These are phyloP conservation scores for Meripilus lineatus DNA, from an alignment of 1,284 basidiomycete species.

Conservation along the genomic window DNA sequence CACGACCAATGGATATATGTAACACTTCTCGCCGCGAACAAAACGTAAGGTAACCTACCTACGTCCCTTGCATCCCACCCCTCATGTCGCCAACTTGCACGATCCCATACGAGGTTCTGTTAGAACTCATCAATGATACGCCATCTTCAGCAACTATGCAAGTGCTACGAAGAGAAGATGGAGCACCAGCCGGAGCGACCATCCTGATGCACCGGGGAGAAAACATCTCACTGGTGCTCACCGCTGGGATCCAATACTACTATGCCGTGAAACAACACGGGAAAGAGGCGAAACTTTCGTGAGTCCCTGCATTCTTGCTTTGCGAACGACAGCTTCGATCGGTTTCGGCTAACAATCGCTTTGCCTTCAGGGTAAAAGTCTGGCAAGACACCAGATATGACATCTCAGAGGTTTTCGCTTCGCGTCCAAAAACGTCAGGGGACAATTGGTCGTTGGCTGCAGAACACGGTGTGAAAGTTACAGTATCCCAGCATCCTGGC, in stretches of 20 bases:
- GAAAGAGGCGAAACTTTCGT: conserved; percentile 31
- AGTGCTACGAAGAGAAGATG: conserved; percentile 18
- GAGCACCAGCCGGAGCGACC: conserved; percentile 16
- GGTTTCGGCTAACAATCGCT: background rate
- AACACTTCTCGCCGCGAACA: background rate
- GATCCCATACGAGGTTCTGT: conserved; percentile 42
- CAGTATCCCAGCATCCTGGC: no score
- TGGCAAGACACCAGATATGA: conserved; percentile 38
- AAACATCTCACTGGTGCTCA: conserved; percentile 24
- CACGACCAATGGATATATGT: conserved; percentile 1
- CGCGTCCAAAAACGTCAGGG: background rate
- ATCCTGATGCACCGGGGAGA: conserved; percentile 23
- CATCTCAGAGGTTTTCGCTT: conserved; percentile 31
- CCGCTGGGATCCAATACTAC: conserved; percentile 25
- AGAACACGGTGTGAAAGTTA: conserved; percentile 3
- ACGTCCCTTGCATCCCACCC: background rate
- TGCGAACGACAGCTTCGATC: no score
- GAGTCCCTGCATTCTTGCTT: no score
- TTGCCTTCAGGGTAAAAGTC: conserved; percentile 31
- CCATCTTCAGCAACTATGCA: conserved; percentile 31
- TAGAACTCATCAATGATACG: conserved; percentile 46
- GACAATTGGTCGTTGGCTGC: background rate
- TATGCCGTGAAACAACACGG: conserved; percentile 22
- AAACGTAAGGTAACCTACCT: background rate
- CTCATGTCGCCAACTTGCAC: conserved; percentile 43